Evolutionary conservation across 345 rosid genomes (phyloP), one percentile per base, ranked within the genome.

Genomic region (Cardiospermum halicacabum): DNA sequence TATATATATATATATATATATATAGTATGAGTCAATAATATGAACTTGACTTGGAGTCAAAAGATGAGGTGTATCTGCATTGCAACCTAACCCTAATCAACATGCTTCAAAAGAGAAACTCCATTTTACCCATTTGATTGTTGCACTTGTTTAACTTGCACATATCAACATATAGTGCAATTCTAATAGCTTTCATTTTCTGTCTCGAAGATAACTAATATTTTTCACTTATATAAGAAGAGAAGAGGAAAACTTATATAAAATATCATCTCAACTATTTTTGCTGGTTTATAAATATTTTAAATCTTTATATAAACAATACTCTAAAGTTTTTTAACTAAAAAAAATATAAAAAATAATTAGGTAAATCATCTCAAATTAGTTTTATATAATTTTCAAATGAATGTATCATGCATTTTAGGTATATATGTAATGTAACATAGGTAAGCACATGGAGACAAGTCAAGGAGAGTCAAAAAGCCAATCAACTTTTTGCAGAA

Each of bases 51-150:
- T 11, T 43, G 49, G 53, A 27, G 60, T 40, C 42, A 8, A 8
- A 43, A 54, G 69, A 65, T 65, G 51, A 22, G 60, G 42, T 40
- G 0, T 39, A 39, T 64, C 68, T 53, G 60, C 42, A n/a, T 51
- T 54, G 21, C 49, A 0, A 22, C 34, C 58, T 50, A n/a, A 63
- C 58, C 45, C 27, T 9, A 39, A 39, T 39, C 10, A 39, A 39
- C 43, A 9, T 39, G 16, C 43, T 39, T 39, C 2, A 39, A 39
- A 39, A 39, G 15, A 39, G 43, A 39, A 11, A 24, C 5, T 22
- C 13, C 47, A 39, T 8, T 36, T n/a, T 60, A 10, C 64, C 53
- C 53, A 60, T 9, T 26, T 43, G 64, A 42, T 43, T 39, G 10
- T 39, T 16, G 26, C 34, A 22, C 15, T 7, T 39, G 22, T 48